Percentiles rank a stretch among this genome's conserved stretches.
Conservation (phyloP, 768 basidiomycete species). For the Mycena amicta region DNA sequence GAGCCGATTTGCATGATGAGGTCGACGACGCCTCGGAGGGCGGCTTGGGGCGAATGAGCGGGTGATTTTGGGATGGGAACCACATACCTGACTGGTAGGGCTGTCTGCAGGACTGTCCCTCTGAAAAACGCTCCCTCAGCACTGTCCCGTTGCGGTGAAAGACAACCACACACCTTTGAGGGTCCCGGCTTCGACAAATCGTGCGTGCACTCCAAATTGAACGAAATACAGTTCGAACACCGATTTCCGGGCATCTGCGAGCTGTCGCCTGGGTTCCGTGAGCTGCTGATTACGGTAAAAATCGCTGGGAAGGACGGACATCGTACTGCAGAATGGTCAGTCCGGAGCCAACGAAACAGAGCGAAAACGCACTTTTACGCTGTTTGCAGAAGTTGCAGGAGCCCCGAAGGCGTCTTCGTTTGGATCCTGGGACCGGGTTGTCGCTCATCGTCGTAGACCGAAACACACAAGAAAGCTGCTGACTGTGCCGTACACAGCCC, state of each 20-base stretch:
- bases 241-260: conserved; percentile 65
- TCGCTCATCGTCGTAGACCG: not conserved
- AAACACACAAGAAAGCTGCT: not conserved
- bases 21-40: not conserved
- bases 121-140: no score
- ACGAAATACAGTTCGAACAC: conserved; percentile 71
- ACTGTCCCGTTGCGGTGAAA: no score
- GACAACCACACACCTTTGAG: conserved; percentile 1
- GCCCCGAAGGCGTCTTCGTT: conserved; percentile 15
- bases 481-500: not conserved
- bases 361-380: conserved; percentile 11
- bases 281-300: not conserved
- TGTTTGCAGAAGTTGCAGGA: conserved; percentile 20
- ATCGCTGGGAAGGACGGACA: not conserved
- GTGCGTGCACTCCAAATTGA: conserved; percentile 67
- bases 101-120: not conserved
- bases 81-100: not conserved
- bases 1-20: not conserved
- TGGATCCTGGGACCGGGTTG: conserved; percentile 11
- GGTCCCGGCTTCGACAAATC: not conserved
- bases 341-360: not conserved
- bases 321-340: conserved; percentile 4
- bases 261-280: conserved; percentile 57
- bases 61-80: not conserved
- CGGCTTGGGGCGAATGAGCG: no score